Evolutionary conservation across 805 yeast genomes (phyloP).

Genomic region (Metschnikowia baotianmanensis): DNA sequence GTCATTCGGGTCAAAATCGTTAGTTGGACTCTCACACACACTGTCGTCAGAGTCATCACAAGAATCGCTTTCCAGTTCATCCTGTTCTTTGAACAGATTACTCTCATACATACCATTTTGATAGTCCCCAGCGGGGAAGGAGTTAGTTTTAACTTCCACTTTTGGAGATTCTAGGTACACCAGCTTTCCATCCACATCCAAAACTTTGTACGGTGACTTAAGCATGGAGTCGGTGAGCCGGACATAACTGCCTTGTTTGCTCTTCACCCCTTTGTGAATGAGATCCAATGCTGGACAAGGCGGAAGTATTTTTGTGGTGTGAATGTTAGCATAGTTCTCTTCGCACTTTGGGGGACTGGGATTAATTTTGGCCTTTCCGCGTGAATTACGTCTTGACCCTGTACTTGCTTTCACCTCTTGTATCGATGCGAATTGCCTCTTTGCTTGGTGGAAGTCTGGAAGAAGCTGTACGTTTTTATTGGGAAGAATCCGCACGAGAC

Average conservation of each 20-base stretch:
- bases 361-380: conserved; percentile 7
- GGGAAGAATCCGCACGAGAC: conserved; percentile 53
- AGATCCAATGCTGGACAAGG: conserved; percentile 39
- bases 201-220: conserved; percentile 40
- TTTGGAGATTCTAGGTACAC: conserved; percentile 25
- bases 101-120: conserved; percentile 42
- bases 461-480: conserved; percentile 44
- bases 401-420: conserved; percentile 25
- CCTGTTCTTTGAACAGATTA: conserved; percentile 25
- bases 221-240: conserved; percentile 44
- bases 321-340: conserved; percentile 32
- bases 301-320: conserved; percentile 47
- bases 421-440: conserved; percentile 42
- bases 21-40: background rate
- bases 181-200: conserved; percentile 41
- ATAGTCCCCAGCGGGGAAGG: conserved; percentile 22
- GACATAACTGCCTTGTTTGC: conserved; percentile 49
- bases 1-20: conserved; percentile 3
- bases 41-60: conserved; percentile 4
- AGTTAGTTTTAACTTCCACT: conserved; percentile 20
- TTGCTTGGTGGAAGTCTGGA: conserved; percentile 52
- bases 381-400: conserved; percentile 21
- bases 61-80: background rate
- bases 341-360: conserved; percentile 29
- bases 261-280: conserved; percentile 49